A percentile compares a stretch with the other conserved stretches of the same genome.
Evolutionary conservation across 306 rosid species (phyloP).

Genomic region (Corylus heterophylla): DNA sequence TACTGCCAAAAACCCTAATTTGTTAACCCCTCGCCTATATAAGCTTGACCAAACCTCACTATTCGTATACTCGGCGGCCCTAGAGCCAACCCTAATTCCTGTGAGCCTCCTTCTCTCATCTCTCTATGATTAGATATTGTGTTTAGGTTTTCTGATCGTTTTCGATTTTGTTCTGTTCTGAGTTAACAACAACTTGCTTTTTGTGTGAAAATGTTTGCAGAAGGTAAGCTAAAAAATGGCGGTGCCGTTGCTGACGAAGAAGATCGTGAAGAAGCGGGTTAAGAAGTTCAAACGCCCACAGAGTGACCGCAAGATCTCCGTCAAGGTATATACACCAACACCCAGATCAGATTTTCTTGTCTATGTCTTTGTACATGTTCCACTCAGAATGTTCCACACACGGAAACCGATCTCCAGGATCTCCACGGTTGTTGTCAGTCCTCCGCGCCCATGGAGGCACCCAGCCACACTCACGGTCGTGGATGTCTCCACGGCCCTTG

Average conservation of each 20-base stretch:
- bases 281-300: constrained; percentile 80
- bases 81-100: constrained; percentile 16
- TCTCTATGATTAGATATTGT: neutral
- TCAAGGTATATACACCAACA: constrained; percentile 45
- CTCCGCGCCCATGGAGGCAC: too few species aligned
- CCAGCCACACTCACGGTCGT: too few species aligned
- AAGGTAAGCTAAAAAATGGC: constrained; percentile 53
- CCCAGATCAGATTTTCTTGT: neutral
- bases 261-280: constrained; percentile 78
- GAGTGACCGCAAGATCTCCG: constrained; percentile 77
- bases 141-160: neutral
- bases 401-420: too few species aligned
- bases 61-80: constrained; percentile 13
- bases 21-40: constrained; percentile 9
- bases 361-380: neutral
- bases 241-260: constrained; percentile 67
- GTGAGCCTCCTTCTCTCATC: constrained; percentile 5
- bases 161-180: neutral
- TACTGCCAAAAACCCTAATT: constrained; percentile 22
- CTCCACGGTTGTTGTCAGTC: too few species aligned
- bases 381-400: too few species aligned
- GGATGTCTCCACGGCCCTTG: too few species aligned
- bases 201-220: neutral
- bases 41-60: neutral
- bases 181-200: neutral